A percentile compares a stretch with the other conserved stretches of the same genome.
phyloP scores from a whole-genome alignment of 2,329 filamentous ascomycete genomes.

The Endocalyx cinctus region DNA sequence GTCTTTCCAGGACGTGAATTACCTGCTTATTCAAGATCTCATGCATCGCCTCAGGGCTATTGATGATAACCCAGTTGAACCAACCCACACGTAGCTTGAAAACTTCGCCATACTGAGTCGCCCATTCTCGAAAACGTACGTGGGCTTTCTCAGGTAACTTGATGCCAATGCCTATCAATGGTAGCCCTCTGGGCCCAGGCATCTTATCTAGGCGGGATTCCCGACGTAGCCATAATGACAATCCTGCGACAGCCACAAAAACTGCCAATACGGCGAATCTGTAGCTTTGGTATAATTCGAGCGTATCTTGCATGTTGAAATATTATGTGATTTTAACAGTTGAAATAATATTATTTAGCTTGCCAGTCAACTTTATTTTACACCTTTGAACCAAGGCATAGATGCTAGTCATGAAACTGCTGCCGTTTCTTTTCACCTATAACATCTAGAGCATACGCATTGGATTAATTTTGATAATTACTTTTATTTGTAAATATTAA shows the following conservation, averaged over 20 bases:
- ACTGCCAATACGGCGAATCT: conserved; percentile 1
- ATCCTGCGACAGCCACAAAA: neutral
- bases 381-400: too few species aligned
- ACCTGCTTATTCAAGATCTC: conserved; percentile 37
- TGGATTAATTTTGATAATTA: too few species aligned
- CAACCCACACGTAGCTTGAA: conserved; percentile 39
- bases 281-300: conserved; percentile 1
- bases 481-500: too few species aligned
- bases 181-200: conserved; percentile 10
- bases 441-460: too few species aligned
- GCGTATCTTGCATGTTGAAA: neutral
- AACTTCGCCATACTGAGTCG: conserved; percentile 38
- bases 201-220: conserved; percentile 13
- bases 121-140: conserved; percentile 25
- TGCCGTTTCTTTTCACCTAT: too few species aligned
- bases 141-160: conserved; percentile 10
- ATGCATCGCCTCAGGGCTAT: conserved; percentile 36
- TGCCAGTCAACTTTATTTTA: neutral
- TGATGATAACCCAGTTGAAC: conserved; percentile 41
- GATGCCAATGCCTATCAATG: conserved; percentile 12
- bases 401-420: too few species aligned
- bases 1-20: too few species aligned
- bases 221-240: conserved; percentile 11
- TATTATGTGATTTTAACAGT: neutral
- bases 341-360: neutral